Base-by-base conservation (phyloP, 2,329 filamentous ascomycete genomes). In the Neofusicoccum sp. region DNA sequence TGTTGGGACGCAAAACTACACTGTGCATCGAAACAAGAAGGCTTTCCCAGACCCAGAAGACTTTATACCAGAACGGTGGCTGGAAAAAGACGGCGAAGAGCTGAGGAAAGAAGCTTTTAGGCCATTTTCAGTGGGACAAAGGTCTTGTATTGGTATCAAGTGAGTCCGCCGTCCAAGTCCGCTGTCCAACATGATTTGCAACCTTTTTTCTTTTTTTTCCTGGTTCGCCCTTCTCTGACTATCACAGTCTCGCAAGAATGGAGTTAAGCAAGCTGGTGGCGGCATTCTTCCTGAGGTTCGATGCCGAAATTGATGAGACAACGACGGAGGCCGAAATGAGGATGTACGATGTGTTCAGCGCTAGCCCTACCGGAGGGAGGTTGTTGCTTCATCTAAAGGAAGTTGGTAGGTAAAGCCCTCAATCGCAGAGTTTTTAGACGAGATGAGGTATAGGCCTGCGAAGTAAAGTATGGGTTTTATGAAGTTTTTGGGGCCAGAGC, bases 61-160 rank as follows among this genome's bases (percentile, higher is more conserved):
- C 4, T 58, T 47, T 28, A 22, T 34, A 2, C 54, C 41, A 1
- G 54, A 45, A 4, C 41, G 54, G 6, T 58, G 54, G 54, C 41
- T 58, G 8, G 41, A 58, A 6, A 37, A 47, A 16, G 31, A 37
- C 6, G 54, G 41, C 1, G 39, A 58, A 6, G 54, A 58, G 31
- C 39, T 58, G 3, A 22, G 52, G 7, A 47, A 45, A 45, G 54
- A 58, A 36, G 29, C 39, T 5, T 58, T 58, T 6, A 36, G 22
- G 4, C 54, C 41, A 6, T 58, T 58, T 28, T 45, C 41, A n/a
- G 31, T 45, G 6, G 54, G 54, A 2, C 54, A 33, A 3, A 45
- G 54, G 9, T 45, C 54, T 9, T 45, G 54, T 41, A 29, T 58
- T 12, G 54, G 41, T 4, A 58, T 58, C 16, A 58, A 58, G 54